Conservation (phyloP, 2,329 filamentous ascomycete species). For the Arthroderma sp. region DNA sequence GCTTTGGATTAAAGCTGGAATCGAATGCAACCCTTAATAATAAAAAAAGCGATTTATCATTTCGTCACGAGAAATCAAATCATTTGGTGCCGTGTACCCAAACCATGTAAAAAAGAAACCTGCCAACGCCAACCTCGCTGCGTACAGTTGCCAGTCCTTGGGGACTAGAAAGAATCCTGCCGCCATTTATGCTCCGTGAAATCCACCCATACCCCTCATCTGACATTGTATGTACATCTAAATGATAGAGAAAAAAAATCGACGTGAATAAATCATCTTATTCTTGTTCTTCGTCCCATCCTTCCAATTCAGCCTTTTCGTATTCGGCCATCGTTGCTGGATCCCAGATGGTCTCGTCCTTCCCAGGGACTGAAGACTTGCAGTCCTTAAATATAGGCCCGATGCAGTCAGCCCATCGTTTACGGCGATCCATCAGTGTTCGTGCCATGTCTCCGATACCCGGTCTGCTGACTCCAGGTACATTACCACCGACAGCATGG, state of each 20-base stretch:
- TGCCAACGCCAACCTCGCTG: too few relatives aligned
- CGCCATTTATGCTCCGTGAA: too few relatives aligned
- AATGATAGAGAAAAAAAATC: not conserved
- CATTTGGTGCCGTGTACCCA: too few relatives aligned
- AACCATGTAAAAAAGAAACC: too few relatives aligned
- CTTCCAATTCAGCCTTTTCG: slow-evolving; percentile 62
- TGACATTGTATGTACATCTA: not conserved
- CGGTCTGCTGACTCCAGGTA: slow-evolving; percentile 35
- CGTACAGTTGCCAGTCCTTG: too few relatives aligned
- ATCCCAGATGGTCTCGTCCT: slow-evolving; percentile 61
- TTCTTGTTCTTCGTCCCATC: slow-evolving; percentile 69
- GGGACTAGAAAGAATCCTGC: too few relatives aligned
- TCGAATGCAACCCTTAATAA: too few relatives aligned
- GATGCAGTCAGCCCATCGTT: slow-evolving; percentile 82
- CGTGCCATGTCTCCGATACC: slow-evolving; percentile 79
- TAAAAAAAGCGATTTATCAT: too few relatives aligned
- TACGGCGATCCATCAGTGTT: slow-evolving; percentile 80
- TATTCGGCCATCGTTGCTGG: slow-evolving; percentile 57
- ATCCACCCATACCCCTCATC: not conserved
- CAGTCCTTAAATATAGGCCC: slow-evolving; percentile 82
- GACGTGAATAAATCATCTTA: slow-evolving; percentile 17
- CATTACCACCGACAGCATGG: slow-evolving; percentile 33
- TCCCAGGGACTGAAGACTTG: slow-evolving; percentile 57
- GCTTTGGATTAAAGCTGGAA: too few relatives aligned
- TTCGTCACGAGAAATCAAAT: too few relatives aligned